Base-by-base conservation (phyloP, 169 alveolate species). In the Plasmodium reichenowi region DNA sequence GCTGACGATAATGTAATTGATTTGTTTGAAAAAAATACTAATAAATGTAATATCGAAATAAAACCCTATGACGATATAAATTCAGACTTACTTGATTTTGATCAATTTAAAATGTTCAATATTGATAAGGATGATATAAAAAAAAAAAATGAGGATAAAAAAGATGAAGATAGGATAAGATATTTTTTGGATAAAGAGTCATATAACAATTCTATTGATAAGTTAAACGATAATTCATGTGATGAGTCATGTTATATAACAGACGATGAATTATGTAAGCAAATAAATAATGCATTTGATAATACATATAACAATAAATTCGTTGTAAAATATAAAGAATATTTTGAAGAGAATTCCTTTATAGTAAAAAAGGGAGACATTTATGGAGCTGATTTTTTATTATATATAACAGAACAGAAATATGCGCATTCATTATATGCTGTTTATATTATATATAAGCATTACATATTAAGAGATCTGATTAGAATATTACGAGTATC, bases 361-460 rank as follows among this genome's bases (percentile, higher is more conserved):
- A 52, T 68, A 15, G 83, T 80, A 29, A 68, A 68, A 12, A 47
- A 38, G 24, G 90, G 85, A 10, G 58, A 80, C 45, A 29, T 80
- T 38, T 80, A 80, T 68, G 90, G 90, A 26, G 90, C 74, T 56
- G 85, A 80, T 58, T 80, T 48, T 32, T 67, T 80, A 80, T 63
- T 80, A 56, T 80, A 80, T 45, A 24, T 80, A 63, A 50, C 63
- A 17, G 26, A 72, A 15, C 56, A 80, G 32, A 58, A 80, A 80
- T 80, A 80, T 38, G 70, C 90, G 3, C 90, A 80, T 72, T 71
- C 90, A 20, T 20, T 63, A 12, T 80, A 80, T 13, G 83, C 32
- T 58, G 90, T 80, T 71, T 80, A 80, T 63, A 26, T 48, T 26
- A 63, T 80, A 48, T 45, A 63, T 22, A 58, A 63, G 22, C 50